Evolutionary conservation across 148 eudicot species (phyloP), one percentile per base, ranked within the genome.

Genomic region (Cornus kousa): DNA sequence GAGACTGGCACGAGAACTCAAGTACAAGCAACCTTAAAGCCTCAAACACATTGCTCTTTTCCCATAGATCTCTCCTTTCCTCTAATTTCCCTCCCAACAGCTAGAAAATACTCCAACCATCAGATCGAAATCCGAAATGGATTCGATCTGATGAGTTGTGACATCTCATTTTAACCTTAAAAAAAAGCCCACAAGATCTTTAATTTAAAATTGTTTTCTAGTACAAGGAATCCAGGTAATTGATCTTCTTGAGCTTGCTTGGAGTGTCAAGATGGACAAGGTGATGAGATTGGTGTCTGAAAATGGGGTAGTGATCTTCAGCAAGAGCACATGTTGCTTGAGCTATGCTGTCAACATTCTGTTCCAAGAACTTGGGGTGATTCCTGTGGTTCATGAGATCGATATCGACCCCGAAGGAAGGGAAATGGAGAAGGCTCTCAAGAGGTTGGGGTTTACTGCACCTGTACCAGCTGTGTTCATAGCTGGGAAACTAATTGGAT

Each of bases 241-340:
- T 20, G 59, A 43, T 50, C 48, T 11, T 71, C 57, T 43, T 23
- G 59, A 43, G 74, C 28, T 72, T 3, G 62, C 43, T 43, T 6
- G 7, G 9, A 43, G 1, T 9, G 28, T 76, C 66, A 70, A 77
- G 76, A 92, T 92, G 97, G 98, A 96, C 35, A 96, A 87, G 87
- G 90, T 96, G 71, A 76, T 33, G 13, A 88, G 87, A 84, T 28
- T 93, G 53, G 84, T 84, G 7, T 79, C 91, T 5, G 98, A 93
- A 74, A 90, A 96, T 19, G 94, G 95, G 35, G 87, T 96, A 3
- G 90, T 96, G 83, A 85, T 96, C 75, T 93, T 96, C 84, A 94
- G 95, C 90, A 96, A 93, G 81, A 95, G 93, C 85, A 90, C 89
- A 11, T 95, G 98, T 65, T 95, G 98, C 85, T 77, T 95, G 69